phyloP scores from a whole-genome alignment of 225 moss, liverwort and hornwort genomes.

The Anthoceros angustus region DNA sequence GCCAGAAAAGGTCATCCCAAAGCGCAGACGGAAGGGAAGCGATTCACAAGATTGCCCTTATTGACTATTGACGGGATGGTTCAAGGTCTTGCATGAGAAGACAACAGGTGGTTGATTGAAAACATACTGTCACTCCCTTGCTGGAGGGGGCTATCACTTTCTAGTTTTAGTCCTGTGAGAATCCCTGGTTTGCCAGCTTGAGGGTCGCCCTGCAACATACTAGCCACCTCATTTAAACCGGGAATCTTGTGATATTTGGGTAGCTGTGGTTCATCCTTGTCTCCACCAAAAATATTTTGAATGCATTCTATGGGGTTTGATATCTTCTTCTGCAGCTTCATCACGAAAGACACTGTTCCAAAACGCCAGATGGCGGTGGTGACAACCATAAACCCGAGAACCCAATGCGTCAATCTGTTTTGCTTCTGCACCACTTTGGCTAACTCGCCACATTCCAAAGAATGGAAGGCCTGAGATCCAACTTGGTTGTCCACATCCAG shows the following conservation, averaged over 20 bases:
- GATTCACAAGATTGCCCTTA: no score
- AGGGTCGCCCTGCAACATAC: not conserved
- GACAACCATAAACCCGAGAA: constrained; percentile 29
- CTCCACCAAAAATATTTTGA: constrained; percentile 8
- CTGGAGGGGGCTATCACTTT: not conserved
- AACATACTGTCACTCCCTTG: no score
- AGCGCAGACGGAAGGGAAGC: no score
- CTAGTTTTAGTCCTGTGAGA: not conserved
- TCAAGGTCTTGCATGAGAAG: no score
- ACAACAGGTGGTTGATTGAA: no score
- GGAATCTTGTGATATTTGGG: not conserved
- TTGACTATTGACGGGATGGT: no score
- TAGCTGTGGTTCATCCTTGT: not conserved
- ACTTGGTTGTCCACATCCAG: constrained; percentile 10
- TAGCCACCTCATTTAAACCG: not conserved
- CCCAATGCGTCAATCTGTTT: constrained; percentile 33
- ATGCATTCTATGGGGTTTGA: constrained; percentile 21
- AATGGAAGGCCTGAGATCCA: not conserved
- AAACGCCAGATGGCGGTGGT: constrained; percentile 33
- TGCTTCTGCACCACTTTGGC: constrained; percentile 17
- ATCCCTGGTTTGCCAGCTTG: constrained; percentile 1
- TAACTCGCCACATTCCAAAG: constrained; percentile 6
- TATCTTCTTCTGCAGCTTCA: constrained; percentile 13
- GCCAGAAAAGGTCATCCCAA: no score
- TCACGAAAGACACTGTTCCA: constrained; percentile 19